Percentiles rank a stretch among this genome's conserved stretches.
Evolutionary conservation across 2,329 filamentous ascomycete species (phyloP).

Genomic region (Aspergillus nomiae): DNA sequence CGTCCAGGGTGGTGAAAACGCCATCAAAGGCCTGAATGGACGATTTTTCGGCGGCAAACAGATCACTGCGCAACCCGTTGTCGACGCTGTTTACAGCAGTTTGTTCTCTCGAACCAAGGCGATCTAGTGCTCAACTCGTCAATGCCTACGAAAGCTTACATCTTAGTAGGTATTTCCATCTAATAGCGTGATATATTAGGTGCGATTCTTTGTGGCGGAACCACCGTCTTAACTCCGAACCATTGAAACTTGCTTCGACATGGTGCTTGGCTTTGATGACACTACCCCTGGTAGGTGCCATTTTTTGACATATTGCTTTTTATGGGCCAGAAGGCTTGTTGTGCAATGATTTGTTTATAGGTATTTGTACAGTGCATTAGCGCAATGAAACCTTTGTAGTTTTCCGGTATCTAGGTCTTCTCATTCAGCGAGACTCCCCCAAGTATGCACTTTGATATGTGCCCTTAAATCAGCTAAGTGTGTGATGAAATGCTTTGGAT

Average conservation of each 20-base stretch:
- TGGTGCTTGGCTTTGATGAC: slow-evolving; percentile 31
- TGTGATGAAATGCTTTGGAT: background rate
- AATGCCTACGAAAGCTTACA: slow-evolving; percentile 27
- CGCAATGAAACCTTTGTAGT: slow-evolving; percentile 13
- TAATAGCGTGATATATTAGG: slow-evolving; percentile 31
- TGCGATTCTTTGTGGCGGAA: slow-evolving; percentile 22
- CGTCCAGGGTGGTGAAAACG: slow-evolving; percentile 92
- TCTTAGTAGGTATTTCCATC: slow-evolving; percentile 33
- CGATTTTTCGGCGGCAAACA: slow-evolving; percentile 91
- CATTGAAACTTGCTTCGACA: slow-evolving; percentile 22
- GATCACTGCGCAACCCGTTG: slow-evolving; percentile 93
- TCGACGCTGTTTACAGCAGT: slow-evolving; percentile 98
- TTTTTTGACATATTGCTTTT: slow-evolving; percentile 25
- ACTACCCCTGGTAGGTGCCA: slow-evolving; percentile 42
- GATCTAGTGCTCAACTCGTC: slow-evolving; percentile 53
- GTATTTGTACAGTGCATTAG: slow-evolving; percentile 23
- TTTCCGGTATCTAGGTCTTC: background rate
- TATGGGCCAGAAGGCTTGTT: slow-evolving; percentile 25
- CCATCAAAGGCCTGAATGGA: slow-evolving; percentile 95
- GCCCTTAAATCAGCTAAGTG: background rate
- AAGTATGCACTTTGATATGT: background rate
- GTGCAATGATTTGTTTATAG: slow-evolving; percentile 33
- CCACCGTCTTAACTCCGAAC: slow-evolving; percentile 12
- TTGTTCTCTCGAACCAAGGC: slow-evolving; percentile 85
- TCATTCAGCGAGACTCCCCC: background rate